Conservation (phyloP, 495 filamentous ascomycete species). For the Penicillium parvum region DNA sequence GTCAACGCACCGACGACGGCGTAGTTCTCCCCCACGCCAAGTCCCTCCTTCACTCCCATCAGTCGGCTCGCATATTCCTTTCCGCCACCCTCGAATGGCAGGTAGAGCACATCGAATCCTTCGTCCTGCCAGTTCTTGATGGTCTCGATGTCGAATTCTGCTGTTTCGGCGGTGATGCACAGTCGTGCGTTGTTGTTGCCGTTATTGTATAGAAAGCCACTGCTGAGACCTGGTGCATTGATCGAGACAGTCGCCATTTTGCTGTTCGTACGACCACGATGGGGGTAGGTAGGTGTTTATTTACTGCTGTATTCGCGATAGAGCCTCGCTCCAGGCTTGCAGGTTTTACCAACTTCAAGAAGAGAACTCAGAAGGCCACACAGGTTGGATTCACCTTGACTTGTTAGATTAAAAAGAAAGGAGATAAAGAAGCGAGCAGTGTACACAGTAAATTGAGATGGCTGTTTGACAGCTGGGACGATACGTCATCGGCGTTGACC, state of each 20-base stretch:
- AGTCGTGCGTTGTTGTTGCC: conserved; percentile 48
- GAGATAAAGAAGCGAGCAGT: neutral
- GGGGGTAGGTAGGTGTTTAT: neutral
- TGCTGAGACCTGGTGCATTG: conserved; percentile 30
- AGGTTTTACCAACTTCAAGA: too few relatives aligned
- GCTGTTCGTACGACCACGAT: neutral
- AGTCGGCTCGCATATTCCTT: conserved; percentile 51
- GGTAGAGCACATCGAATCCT: conserved; percentile 60
- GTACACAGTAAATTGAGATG: neutral
- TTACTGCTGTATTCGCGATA: too few relatives aligned
- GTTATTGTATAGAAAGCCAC: conserved; percentile 40
- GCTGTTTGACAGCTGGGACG: conserved; percentile 9
- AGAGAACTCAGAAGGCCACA: too few relatives aligned
- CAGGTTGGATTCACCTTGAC: too few relatives aligned
- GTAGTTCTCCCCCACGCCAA: conserved; percentile 48
- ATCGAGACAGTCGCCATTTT: conserved; percentile 40
- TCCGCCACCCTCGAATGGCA: conserved; percentile 50
- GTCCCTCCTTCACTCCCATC: conserved; percentile 37
- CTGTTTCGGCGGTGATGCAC: conserved; percentile 59
- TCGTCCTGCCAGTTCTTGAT: conserved; percentile 60
- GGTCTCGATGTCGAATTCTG: conserved; percentile 56
- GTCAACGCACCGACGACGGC: conserved; percentile 41
- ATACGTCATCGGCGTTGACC: conserved; percentile 19
- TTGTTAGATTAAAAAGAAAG: neutral
- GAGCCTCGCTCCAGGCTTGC: too few relatives aligned